phyloP scores from a whole-genome alignment of 2,329 filamentous ascomycete genomes.

The Xylogone sp. region DNA sequence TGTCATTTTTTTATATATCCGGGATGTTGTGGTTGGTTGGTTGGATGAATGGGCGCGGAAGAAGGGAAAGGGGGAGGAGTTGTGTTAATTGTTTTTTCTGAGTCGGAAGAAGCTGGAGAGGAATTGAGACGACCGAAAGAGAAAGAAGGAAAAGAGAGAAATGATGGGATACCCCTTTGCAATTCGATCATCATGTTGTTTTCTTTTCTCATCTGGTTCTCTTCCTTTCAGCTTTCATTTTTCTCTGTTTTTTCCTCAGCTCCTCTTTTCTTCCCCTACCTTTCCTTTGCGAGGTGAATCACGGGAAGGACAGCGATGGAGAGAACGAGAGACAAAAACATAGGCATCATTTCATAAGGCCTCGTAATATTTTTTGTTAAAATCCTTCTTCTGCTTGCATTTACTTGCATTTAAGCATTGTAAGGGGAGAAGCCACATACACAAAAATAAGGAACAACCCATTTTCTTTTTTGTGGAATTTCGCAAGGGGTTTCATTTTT shows the following conservation, averaged over 20 bases:
- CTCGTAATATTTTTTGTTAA: no score
- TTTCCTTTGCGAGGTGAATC: no score
- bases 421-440: no score
- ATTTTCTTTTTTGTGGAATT: no score
- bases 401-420: no score
- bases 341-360: no score
- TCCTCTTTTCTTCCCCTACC: no score
- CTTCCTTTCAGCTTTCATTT: neutral
- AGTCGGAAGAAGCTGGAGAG: neutral
- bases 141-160: neutral
- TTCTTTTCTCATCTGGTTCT: neutral
- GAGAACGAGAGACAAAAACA: no score
- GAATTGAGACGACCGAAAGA: neutral
- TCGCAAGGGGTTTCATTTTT: no score
- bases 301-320: no score
- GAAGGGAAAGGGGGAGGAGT: neutral
- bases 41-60: neutral
- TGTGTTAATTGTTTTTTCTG: neutral
- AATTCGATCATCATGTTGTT: neutral
- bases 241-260: neutral
- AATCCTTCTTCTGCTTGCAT: no score
- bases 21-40: neutral
- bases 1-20: neutral
- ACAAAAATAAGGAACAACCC: no score
- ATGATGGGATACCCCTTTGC: neutral